Evolutionary conservation across 169 alveolate species (phyloP), one percentile per base, ranked within the genome.

Genomic region (Cryptosporidium muris): DNA sequence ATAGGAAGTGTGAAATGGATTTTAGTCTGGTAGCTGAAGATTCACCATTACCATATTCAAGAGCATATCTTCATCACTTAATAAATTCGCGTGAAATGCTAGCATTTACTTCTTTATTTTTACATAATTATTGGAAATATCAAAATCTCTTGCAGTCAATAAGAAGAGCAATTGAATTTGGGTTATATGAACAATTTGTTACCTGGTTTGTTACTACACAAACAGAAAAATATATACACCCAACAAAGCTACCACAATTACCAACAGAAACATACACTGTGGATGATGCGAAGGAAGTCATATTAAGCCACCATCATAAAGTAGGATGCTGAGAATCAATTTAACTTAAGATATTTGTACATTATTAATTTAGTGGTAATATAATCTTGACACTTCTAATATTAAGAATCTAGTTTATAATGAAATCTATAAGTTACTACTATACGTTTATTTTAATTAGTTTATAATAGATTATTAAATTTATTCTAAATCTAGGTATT

Each of bases 41-140:
- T 45, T 45, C 68, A 14, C 85, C 85, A n/a, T 66, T 74, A 7
- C 12, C 51, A 25, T 54, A 74, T 62, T 74, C 85, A 42, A 74
- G 63, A 58, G 66, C 85, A 14, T 74, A 74, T 58, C 34, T 74
- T 16, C 85, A 74, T 42, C 85, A 74, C 16, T 42, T 74, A 51
- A 74, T 74, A 34, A 74, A 74, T 40, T 74, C 85, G n/a, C 43
- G 38, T n/a, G 85, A 74, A 47, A 74, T 74, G 14, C 48, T 74
- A 16, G 85, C 74, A 14, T 25, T 74, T 56, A 58, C 85, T 7
- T 47, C 60, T 42, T 62, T 74, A 74, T 74, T 74, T 51, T 43
- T 74, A 68, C 85, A 74, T 63, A 74, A 74, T 45, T 74, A 74
- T 60, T 74, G 85, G 85, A 66, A 74, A 74, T 74, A 74, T 54